Evolutionary conservation across 805 yeast genomes (phyloP), one percentile per base, ranked within the genome.

Genomic region (Saccharomycopsis malanga): DNA sequence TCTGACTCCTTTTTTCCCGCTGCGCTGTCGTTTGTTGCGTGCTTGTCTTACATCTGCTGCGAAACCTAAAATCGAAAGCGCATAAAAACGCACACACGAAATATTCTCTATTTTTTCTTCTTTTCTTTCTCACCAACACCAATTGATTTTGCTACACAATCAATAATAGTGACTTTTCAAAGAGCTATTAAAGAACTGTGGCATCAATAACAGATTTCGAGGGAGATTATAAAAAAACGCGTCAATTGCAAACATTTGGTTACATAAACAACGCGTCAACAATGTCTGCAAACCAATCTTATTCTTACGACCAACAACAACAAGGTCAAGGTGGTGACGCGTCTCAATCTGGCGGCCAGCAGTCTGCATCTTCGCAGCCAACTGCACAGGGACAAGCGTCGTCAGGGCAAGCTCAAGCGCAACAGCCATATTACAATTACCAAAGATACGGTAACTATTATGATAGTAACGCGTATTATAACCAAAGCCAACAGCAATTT

Each of bases 221-320:
- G n/a, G n/a, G n/a, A n/a, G n/a, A n/a, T n/a, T n/a, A n/a, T n/a
- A n/a, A n/a, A n/a, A n/a, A n/a, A n/a, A n/a, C n/a, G n/a, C n/a
- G n/a, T n/a, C n/a, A n/a, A n/a, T n/a, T n/a, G n/a, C n/a, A n/a
- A n/a, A n/a, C n/a, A n/a, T n/a, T n/a, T n/a, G n/a, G n/a, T n/a
- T n/a, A n/a, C n/a, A n/a, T n/a, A n/a, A n/a, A n/a, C n/a, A n/a
- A 27, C 30, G 12, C 7, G 7, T 9, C 18, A 34, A 14, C 39
- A 5, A 41, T 41, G 44, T 41, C 44, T n/a, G 5, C 44, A 6
- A 41, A 27, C 37, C 44, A 41, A 29, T 14, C 42, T 4, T 17
- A 10, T 17, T 41, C 25, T 37, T 7, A 23, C 10, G 29, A 37
- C 48, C 22, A 45, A 6, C 48, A 23, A 23, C 39, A n/a, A 10